Evolutionary conservation across 129 eudicot species (phyloP).

Genomic region (Gnaphalium uliginosum): DNA sequence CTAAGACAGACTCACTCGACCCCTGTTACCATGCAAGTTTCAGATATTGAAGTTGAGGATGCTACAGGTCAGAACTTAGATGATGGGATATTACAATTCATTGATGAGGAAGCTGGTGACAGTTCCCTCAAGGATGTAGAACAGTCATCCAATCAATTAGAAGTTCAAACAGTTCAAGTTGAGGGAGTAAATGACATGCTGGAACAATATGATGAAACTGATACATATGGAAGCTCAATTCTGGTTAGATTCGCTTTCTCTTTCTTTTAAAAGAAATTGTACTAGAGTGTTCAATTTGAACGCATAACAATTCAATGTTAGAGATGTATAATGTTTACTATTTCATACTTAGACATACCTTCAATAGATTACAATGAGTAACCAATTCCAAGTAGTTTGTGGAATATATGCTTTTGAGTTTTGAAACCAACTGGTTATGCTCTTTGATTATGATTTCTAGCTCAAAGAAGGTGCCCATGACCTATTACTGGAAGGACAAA

Average conservation of each 20-base stretch:
- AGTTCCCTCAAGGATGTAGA: conserved; percentile 21
- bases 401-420: not conserved
- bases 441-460: conserved; percentile 34
- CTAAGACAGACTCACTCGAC: conserved; percentile 7
- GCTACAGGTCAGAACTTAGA: conserved; percentile 21
- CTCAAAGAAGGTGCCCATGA: conserved; percentile 23
- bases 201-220: conserved; percentile 37
- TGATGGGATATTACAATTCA: conserved; percentile 25
- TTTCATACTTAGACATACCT: not conserved
- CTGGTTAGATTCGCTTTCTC: conserved; percentile 44
- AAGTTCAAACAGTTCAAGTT: conserved; percentile 42
- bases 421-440: conserved; percentile 28
- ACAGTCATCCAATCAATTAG: conserved; percentile 26
- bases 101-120: conserved; percentile 26
- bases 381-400: not conserved
- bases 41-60: conserved; percentile 27
- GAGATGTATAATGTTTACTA: conserved; percentile 16
- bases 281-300: conserved; percentile 11
- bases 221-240: conserved; percentile 28
- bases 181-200: conserved; percentile 31
- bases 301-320: conserved; percentile 10
- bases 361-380: not conserved
- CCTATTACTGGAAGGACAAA: conserved; percentile 41
- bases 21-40: conserved; percentile 23
- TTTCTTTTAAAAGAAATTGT: conserved; percentile 11